Percentiles rank a stretch among this genome's conserved stretches.
phyloP scores from a whole-genome alignment of 306 rosid genomes.

The Vachellia collinsii region DNA sequence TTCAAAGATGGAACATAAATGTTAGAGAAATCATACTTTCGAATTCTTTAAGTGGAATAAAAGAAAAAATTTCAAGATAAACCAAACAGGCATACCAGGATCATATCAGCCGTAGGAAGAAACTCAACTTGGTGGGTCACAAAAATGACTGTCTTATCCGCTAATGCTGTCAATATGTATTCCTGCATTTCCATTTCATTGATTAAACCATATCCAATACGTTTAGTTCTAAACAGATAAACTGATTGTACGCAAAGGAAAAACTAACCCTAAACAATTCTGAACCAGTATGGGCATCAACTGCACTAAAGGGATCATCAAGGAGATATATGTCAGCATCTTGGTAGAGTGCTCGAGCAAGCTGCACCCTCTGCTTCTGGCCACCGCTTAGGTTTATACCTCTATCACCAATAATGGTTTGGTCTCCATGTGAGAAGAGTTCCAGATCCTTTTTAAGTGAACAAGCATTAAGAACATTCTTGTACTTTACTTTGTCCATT shows the following conservation, averaged over 20 bases:
- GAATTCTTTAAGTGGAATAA: slow-evolving; percentile 31
- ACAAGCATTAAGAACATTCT: slow-evolving; percentile 93
- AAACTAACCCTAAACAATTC: slow-evolving; percentile 64
- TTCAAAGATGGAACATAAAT: slow-evolving; percentile 32
- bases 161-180: slow-evolving; percentile 88
- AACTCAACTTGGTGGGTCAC: slow-evolving; percentile 99
- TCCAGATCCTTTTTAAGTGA: slow-evolving; percentile 91
- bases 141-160: slow-evolving; percentile 80
- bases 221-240: slow-evolving; percentile 4
- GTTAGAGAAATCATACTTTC: too few species aligned
- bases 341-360: slow-evolving; percentile 98
- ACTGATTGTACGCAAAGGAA: not conserved
- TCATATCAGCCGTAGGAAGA: slow-evolving; percentile 89
- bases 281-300: slow-evolving; percentile 97
- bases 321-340: slow-evolving; percentile 97
- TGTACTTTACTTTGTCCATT: slow-evolving; percentile 93
- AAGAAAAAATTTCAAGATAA: slow-evolving; percentile 55
- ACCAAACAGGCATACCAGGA: slow-evolving; percentile 67
- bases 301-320: slow-evolving; percentile 98
- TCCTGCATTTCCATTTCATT: slow-evolving; percentile 68
- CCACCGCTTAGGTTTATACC: slow-evolving; percentile 99
- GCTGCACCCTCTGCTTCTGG: slow-evolving; percentile 99
- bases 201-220: slow-evolving; percentile 37
- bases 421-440: slow-evolving; percentile 93
- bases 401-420: slow-evolving; percentile 97